A percentile compares a stretch with the other conserved stretches of the same genome.
Conservation (phyloP, 2,329 filamentous ascomycete species). For the Trichoderma arundinaceum region DNA sequence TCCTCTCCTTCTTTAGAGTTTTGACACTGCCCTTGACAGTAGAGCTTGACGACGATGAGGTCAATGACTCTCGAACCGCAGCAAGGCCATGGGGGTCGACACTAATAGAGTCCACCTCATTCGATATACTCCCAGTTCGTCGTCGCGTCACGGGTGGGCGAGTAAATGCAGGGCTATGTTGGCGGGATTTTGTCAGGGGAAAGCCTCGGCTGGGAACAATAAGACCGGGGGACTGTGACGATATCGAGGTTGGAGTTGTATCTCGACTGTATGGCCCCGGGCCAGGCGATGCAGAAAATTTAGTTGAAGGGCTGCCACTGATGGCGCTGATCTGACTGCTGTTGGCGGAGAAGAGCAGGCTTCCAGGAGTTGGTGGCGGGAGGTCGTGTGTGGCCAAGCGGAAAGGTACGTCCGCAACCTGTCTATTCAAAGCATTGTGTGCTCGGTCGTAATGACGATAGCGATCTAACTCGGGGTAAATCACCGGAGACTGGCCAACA, state of each 20-base stretch:
- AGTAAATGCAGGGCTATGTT: constrained; percentile 60
- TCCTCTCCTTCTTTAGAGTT: constrained; percentile 50
- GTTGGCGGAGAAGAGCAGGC: constrained; percentile 61
- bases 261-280: constrained; percentile 75
- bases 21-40: constrained; percentile 63
- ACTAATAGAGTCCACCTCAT: constrained; percentile 53
- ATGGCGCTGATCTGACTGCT: constrained; percentile 63
- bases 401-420: constrained; percentile 56
- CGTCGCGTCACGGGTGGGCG: constrained; percentile 66
- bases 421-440: constrained; percentile 43
- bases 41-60: constrained; percentile 74
- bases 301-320: constrained; percentile 75
- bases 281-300: constrained; percentile 74
- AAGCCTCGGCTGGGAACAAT: constrained; percentile 55
- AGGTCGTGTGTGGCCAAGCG: constrained; percentile 67
- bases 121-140: constrained; percentile 60
- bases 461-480: constrained; percentile 66
- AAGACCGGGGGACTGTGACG: constrained; percentile 73
- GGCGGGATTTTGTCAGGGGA: constrained; percentile 53
- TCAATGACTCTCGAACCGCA: constrained; percentile 70
- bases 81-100: constrained; percentile 64
- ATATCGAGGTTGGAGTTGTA: constrained; percentile 78
- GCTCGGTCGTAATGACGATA: constrained; percentile 58
- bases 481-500: constrained; percentile 50
- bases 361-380: constrained; percentile 66